phyloP scores from a whole-genome alignment of 106 monocot species.

The Posidonia australis region DNA sequence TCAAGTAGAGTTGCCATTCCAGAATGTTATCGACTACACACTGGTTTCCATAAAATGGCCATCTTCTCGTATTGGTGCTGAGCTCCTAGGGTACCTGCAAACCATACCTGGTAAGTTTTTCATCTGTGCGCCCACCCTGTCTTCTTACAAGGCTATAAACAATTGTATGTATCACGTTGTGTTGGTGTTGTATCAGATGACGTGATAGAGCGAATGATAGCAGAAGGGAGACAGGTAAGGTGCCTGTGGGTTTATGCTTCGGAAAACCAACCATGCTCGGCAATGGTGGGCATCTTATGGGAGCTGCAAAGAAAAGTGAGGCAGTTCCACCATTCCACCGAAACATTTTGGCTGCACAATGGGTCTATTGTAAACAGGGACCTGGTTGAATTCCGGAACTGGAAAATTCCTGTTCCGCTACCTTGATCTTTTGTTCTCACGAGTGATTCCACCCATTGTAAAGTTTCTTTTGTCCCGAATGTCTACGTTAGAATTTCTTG shows the following conservation, averaged over 20 bases:
- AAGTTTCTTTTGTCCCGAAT: too few species aligned
- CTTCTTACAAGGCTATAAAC: neutral
- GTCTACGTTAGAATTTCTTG: neutral
- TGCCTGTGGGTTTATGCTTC: slow-evolving; percentile 83
- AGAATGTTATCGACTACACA: slow-evolving; percentile 83
- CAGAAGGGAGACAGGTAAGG: slow-evolving; percentile 46
- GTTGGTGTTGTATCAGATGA: slow-evolving; percentile 38
- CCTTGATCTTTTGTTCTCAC: slow-evolving; percentile 24
- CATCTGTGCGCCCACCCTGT: neutral
- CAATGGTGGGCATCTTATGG: slow-evolving; percentile 69
- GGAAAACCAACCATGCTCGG: slow-evolving; percentile 73
- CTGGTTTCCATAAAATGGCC: slow-evolving; percentile 96
- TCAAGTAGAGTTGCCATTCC: slow-evolving; percentile 88
- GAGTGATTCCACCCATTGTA: neutral
- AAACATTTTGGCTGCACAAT: slow-evolving; percentile 97
- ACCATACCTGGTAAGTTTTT: slow-evolving; percentile 54
- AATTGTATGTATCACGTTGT: neutral
- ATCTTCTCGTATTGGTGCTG: slow-evolving; percentile 46
- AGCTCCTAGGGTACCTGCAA: slow-evolving; percentile 72
- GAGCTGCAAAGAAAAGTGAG: slow-evolving; percentile 81
- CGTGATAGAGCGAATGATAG: slow-evolving; percentile 65
- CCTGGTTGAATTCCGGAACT: slow-evolving; percentile 48
- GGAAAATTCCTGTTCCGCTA: slow-evolving; percentile 79
- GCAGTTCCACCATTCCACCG: slow-evolving; percentile 76
- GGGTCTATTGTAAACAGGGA: slow-evolving; percentile 74